Conservation (phyloP, 1,139 yeast genomes). For the Yamadazyma kanchanaburiensis region DNA sequence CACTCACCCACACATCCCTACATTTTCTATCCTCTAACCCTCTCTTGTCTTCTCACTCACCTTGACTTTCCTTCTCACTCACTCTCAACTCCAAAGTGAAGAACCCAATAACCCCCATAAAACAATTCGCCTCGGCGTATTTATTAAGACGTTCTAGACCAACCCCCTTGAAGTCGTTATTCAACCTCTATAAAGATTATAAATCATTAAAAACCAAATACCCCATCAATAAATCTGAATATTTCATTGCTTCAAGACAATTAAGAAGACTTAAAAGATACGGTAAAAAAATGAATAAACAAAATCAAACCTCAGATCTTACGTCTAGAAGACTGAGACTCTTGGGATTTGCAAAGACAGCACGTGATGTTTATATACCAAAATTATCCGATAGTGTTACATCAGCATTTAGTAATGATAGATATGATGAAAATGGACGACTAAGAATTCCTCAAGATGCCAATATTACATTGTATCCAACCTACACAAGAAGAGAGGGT, state of each 20-base stretch:
- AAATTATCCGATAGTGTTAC: slow-evolving; percentile 45
- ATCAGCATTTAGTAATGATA: slow-evolving; percentile 32
- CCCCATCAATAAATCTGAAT: slow-evolving; percentile 14
- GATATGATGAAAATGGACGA: slow-evolving; percentile 27
- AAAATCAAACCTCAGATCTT: background rate
- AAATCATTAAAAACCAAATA: slow-evolving; percentile 16
- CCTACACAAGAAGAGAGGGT: slow-evolving; percentile 49
- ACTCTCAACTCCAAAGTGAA: too few species aligned
- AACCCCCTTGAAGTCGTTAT: slow-evolving; percentile 8
- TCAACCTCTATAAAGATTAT: slow-evolving; percentile 21
- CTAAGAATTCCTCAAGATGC: slow-evolving; percentile 37
- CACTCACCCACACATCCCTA: too few species aligned
- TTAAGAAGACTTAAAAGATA: slow-evolving; percentile 13
- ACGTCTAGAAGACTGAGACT: slow-evolving; percentile 33
- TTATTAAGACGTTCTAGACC: slow-evolving; percentile 13
- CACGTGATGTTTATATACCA: slow-evolving; percentile 59
- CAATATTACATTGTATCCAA: slow-evolving; percentile 51
- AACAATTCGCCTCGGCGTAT: slow-evolving; percentile 20
- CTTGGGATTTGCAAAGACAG: slow-evolving; percentile 49
- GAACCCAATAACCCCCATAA: slow-evolving; percentile 2
- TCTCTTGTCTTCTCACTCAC: too few species aligned
- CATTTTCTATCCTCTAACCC: too few species aligned
- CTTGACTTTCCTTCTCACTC: too few species aligned
- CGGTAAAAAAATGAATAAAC: slow-evolving; percentile 12
- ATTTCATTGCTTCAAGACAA: slow-evolving; percentile 9